Evolutionary conservation across 306 rosid genomes (phyloP), one percentile per base, ranked within the genome.

Genomic region (Castanea crenata): DNA sequence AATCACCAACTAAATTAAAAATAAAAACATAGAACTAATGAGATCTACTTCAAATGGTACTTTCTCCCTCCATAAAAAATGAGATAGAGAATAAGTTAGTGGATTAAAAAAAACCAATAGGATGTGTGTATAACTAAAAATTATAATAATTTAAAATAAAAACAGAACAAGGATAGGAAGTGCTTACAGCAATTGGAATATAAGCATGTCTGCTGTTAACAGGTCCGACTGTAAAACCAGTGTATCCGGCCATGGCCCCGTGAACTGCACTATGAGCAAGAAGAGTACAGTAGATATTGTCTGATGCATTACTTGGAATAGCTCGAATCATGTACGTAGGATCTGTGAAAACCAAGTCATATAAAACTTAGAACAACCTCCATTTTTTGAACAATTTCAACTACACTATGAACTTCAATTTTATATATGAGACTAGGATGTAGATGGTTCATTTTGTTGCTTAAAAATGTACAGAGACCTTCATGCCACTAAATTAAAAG

Each of bases 291-390:
- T 91, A 92, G 76, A 95, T 76, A 81, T 91, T 95, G 90, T 95
- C 99, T 1, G 96, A 91, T 73, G 99, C 98, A 85, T 89, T 95
- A 85, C 99, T 95, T 64, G 99, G 99, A 83, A 95, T 84, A 49
- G 99, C 99, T 81, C 98, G 92, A 88, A 94, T 91, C 99, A 94
- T 94, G 80, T 92, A 94, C 19, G 99, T 95, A 38, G 99, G 99
- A 89, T 95, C 99, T 95, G 84, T 71, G 27, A 34, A 64, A 38
- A 14, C 55, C 68, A 56, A 52, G 58, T 69, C 52, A 35, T 64
- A 16, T 15, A 31, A 20, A 29, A 64, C 21, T 64, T 18, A 44
- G 16, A 59, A 58, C 3, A 19, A 35, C 9, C 3, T 5, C 16
- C 61, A 32, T 14, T 11, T 52, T 19, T 38, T 38, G 11, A 38